phyloP scores from a whole-genome alignment of 768 basidiomycete genomes.

The Mycena galopus region DNA sequence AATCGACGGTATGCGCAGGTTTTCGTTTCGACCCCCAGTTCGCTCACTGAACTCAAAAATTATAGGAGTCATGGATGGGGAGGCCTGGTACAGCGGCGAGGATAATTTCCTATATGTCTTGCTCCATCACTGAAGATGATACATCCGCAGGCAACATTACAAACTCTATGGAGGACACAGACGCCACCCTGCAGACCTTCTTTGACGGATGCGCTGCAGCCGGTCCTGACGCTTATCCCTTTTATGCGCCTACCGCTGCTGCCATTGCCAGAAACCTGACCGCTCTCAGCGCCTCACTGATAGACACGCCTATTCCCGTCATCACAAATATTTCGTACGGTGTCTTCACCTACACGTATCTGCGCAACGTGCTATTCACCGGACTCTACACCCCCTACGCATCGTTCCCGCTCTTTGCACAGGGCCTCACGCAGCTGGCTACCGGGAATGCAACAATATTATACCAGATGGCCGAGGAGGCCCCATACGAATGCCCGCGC shows the following conservation, averaged over 20 bases:
- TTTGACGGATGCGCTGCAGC: slow-evolving; percentile 52
- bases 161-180: slow-evolving; percentile 42
- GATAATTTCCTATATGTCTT: background rate
- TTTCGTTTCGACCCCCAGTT: background rate
- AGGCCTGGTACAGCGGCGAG: slow-evolving; percentile 11
- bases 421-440: slow-evolving; percentile 50
- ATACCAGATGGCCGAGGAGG: slow-evolving; percentile 34
- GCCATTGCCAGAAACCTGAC: slow-evolving; percentile 53
- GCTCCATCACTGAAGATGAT: background rate
- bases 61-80: slow-evolving; percentile 15
- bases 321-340: slow-evolving; percentile 47
- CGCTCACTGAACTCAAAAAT: background rate
- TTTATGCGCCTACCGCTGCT: slow-evolving; percentile 52
- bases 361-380: slow-evolving; percentile 47
- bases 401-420: slow-evolving; percentile 49
- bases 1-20: background rate
- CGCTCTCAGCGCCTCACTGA: slow-evolving; percentile 45
- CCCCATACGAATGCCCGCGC: slow-evolving; percentile 48
- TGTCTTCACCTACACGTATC: slow-evolving; percentile 49
- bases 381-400: slow-evolving; percentile 52
- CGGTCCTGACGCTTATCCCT: slow-evolving; percentile 51
- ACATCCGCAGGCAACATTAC: slow-evolving; percentile 7
- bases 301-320: slow-evolving; percentile 49
- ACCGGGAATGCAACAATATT: slow-evolving; percentile 46
- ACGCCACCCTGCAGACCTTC: slow-evolving; percentile 52